Percentiles rank a stretch among this genome's conserved stretches.
phyloP scores from a whole-genome alignment of 495 filamentous ascomycete genomes.

The Penicillium bovifimosum region DNA sequence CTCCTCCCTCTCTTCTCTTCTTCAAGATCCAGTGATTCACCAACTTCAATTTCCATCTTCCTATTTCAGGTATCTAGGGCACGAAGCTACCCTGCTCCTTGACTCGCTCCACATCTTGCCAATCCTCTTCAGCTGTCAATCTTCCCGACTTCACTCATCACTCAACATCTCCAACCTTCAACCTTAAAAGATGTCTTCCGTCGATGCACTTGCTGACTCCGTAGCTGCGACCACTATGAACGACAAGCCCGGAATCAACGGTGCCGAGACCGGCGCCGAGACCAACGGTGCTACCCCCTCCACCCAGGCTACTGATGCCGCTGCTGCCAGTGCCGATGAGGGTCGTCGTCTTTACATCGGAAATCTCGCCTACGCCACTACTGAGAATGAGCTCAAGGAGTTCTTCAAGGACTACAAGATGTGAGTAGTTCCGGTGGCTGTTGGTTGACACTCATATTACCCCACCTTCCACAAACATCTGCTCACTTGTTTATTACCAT shows the following conservation, averaged over 20 bases:
- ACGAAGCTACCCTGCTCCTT: conserved; percentile 79
- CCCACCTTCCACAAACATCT: not conserved
- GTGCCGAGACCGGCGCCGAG: too few species aligned
- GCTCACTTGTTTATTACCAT: not conserved
- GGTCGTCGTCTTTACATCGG: conserved; percentile 98
- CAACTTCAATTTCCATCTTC: conserved; percentile 23
- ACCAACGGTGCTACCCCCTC: conserved; percentile 79
- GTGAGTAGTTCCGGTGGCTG: conserved; percentile 56
- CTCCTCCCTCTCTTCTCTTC: conserved; percentile 18
- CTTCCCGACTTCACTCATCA: conserved; percentile 20
- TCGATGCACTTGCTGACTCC: conserved; percentile 48
- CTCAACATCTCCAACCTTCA: conserved; percentile 25
- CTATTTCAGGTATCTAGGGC: conserved; percentile 65
- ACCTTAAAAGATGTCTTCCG: conserved; percentile 53
- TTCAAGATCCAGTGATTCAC: conserved; percentile 16
- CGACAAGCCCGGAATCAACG: conserved; percentile 67
- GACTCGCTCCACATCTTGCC: conserved; percentile 37
- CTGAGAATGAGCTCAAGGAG: conserved; percentile 97
- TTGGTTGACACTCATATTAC: too few species aligned
- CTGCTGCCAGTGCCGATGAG: conserved; percentile 93
- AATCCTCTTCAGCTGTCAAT: conserved; percentile 39
- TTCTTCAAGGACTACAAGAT: conserved; percentile 98
- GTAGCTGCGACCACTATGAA: conserved; percentile 39
- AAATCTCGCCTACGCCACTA: conserved; percentile 99
- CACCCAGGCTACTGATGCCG: conserved; percentile 70